Evolutionary conservation across 2,329 filamentous ascomycete species (phyloP).

Genomic region (Pyrenochaeta sp.): DNA sequence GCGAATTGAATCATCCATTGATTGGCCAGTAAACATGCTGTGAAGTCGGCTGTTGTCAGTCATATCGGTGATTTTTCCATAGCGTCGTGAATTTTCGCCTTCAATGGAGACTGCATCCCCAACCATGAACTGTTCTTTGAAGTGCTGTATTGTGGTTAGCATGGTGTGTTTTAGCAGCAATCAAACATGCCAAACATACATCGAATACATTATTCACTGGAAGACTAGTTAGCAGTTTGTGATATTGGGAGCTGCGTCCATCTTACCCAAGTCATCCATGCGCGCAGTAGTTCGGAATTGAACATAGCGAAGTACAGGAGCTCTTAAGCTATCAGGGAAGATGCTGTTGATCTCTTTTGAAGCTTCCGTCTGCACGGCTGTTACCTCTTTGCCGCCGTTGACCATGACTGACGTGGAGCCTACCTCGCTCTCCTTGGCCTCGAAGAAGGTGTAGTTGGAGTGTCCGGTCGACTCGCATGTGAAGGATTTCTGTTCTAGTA

Average conservation of each 20-base stretch:
- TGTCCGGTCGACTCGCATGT: constrained; percentile 97
- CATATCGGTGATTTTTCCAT: constrained; percentile 43
- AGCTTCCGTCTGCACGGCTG: constrained; percentile 61
- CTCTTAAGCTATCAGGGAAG: constrained; percentile 90
- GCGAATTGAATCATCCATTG: constrained; percentile 39
- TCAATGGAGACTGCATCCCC: constrained; percentile 47
- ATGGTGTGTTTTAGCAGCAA: not conserved
- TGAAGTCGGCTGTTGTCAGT: constrained; percentile 41
- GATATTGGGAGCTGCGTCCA: not conserved
- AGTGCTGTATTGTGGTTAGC: constrained; percentile 36
- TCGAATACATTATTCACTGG: constrained; percentile 44
- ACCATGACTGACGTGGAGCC: constrained; percentile 48
- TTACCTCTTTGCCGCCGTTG: constrained; percentile 40
- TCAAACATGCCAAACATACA: constrained; percentile 23
- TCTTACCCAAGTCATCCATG: constrained; percentile 79
- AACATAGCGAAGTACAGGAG: constrained; percentile 86
- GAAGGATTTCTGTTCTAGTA: constrained; percentile 73
- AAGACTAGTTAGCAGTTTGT: constrained; percentile 34
- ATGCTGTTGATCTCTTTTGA: constrained; percentile 88
- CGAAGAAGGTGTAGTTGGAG: constrained; percentile 89
- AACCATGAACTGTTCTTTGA: constrained; percentile 45
- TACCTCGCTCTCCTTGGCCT: constrained; percentile 91
- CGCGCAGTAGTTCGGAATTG: constrained; percentile 86
- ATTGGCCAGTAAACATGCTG: constrained; percentile 36
- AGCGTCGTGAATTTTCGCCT: constrained; percentile 36